Base-by-base conservation (phyloP, 116 monocot species). In the Papilionanthe hybrid region DNA sequence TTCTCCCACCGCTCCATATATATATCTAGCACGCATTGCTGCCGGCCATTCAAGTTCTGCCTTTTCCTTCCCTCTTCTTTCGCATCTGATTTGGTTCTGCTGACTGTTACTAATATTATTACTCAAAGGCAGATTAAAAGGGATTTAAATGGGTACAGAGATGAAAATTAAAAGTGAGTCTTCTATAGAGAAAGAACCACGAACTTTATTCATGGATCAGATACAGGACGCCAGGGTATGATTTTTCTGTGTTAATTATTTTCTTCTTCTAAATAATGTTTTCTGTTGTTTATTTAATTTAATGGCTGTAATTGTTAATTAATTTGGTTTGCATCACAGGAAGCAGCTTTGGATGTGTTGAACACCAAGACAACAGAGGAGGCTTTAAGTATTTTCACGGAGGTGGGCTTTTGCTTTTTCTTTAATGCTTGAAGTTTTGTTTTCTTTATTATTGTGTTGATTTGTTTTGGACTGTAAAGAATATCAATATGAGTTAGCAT, bases 321-420 rank as follows among this genome's bases (percentile, higher is more conserved):
- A 30, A 22, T 69, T 77, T 72, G 18, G 53, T 53, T 53, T 53
- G 1, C 4, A 17, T 45, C 9, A 53, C 75, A 90, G 90, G 85
- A 90, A 78, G 86, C 76, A 83, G 90, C 88, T 42, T 75, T 90
- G 44, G 85, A 47, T 77, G 79, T 90, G 13, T 22, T 87, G 30
- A 85, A 67, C 17, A 87, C 78, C 50, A 85, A 87, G 42, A 79
- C 80, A 11, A 28, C 77, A n/a, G 90, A 90, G 30, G 85, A 90
- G 67, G 90, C 90, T 44, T 55, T 88, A 42, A 56, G 43, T 17
- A 90, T 90, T 42, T 90, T 90, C 79, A 90, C 86, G 32, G 81
- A 90, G 79, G 88, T 90, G 25, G 6, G 63, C 7, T 63, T 0
- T 53, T 15, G 53, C 53, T 53, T 53, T 53, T 15, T 4, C 13